Base-by-base conservation (phyloP, 306 rosid genomes). In the Herpetospermum pedunculosum region DNA sequence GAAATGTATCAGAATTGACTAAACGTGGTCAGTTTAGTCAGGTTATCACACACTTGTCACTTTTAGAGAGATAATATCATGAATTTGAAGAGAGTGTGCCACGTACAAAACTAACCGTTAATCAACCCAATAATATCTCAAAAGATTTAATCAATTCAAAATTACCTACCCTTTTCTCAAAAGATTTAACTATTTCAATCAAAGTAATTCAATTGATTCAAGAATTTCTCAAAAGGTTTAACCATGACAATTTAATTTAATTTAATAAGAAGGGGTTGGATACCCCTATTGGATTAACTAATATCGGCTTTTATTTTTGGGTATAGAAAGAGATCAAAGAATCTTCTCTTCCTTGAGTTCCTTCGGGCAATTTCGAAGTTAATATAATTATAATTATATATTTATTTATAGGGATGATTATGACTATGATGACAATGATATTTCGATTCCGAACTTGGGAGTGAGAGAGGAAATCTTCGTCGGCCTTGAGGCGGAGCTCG, bases 401-500 rank as follows among this genome's bases (percentile, higher is more conserved):
- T 1, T 21, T 21, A 19, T n/a, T n/a, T n/a, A 76, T 29, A 70
- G 58, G 9, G 70, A 63, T 0, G 32, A 40, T 2, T 64, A 73
- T 1, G 78, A 65, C 6, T 79, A 77, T 0, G 81, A 80, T 0
- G 72, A 81, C n/a, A n/a, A n/a, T 0, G 79, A 43, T 37, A 49
- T 83, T 79, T 40, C 82, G 73, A 78, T 90, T 26, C 87, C 90
- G 0, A 85, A 85, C 58, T 55, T 79, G 65, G 49, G 59, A 19
- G 29, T 82, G 79, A 63, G 76, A 15, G 86, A 86, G 2, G 81
- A 83, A 11, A 80, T 84, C 43, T 84, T 83, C 71, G 12, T 76
- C 38, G 83, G 85, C 8, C 13, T 54, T 19, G 64, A 73, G 37
- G 73, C 75, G 34, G 70, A 79, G 34, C 8, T 85, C 15, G 83